Conservation (phyloP, 306 rosid genomes). For the Vigna reflexopilosa region DNA sequence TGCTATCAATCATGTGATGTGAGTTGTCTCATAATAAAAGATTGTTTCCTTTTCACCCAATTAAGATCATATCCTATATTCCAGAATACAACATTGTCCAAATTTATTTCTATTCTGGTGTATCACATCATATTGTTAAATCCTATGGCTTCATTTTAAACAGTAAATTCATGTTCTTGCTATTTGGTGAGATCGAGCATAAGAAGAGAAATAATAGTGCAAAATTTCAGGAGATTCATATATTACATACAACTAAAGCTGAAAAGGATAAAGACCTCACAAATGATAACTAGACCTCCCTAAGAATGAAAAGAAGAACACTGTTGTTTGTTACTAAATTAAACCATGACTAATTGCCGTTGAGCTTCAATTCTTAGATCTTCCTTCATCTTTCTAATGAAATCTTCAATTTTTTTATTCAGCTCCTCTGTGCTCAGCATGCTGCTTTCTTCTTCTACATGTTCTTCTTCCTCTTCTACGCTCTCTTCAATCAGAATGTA, state of each 20-base stretch:
- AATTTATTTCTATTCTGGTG: not conserved
- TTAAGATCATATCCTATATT: not conserved
- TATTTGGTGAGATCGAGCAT: constrained; percentile 11
- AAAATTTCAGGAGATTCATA: constrained; percentile 13
- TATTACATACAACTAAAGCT: not conserved
- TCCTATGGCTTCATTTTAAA: not conserved
- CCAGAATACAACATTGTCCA: not conserved
- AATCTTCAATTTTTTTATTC: constrained; percentile 82
- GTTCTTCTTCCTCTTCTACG: constrained; percentile 52
- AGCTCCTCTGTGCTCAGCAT: constrained; percentile 73
- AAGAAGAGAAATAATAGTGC: constrained; percentile 3
- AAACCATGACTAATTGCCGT: constrained; percentile 61
- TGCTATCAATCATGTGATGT: not conserved
- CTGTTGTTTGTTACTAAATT: constrained; percentile 23
- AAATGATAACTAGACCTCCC: constrained; percentile 28
- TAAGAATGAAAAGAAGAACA: not conserved
- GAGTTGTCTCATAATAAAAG: not conserved
- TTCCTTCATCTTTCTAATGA: constrained; percentile 78
- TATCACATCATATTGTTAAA: constrained; percentile 8
- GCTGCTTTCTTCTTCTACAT: constrained; percentile 46
- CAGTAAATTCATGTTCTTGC: not conserved
- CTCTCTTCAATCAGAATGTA: constrained; percentile 41
- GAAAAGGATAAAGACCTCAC: not conserved
- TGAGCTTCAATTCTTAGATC: constrained; percentile 74
- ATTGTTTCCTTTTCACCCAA: not conserved